Conservation (phyloP, 495 filamentous ascomycete species). For the Paragyromitra xinjiangensis region DNA sequence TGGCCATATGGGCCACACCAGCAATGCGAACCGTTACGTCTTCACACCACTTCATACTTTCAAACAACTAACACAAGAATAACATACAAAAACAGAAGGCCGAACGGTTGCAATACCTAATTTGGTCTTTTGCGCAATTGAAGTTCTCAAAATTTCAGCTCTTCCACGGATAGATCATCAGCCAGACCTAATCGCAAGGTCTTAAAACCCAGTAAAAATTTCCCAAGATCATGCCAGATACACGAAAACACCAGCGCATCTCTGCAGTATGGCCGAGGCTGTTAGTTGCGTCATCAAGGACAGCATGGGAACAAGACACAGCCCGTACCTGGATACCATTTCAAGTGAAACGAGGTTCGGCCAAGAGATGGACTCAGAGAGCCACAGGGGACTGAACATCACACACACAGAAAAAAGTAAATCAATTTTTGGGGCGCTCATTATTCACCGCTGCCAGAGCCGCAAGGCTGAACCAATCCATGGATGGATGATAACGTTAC, state of each 20-base stretch:
- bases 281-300: background rate
- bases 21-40: background rate
- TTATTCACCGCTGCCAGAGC: background rate
- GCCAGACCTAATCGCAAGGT: background rate
- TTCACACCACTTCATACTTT: conserved; percentile 20
- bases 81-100: background rate
- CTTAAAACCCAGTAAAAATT: background rate
- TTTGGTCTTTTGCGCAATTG: conserved; percentile 17
- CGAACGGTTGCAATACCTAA: conserved; percentile 17
- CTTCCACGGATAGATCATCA: background rate
- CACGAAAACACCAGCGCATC: conserved; percentile 15
- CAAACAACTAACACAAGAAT: conserved; percentile 10
- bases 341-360: conserved; percentile 4
- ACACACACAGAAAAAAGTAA: conserved; percentile 6
- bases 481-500: background rate
- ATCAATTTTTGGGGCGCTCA: background rate
- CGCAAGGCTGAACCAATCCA: background rate
- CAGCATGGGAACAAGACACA: background rate
- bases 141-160: background rate
- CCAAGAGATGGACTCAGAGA: background rate
- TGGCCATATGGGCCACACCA: conserved; percentile 1
- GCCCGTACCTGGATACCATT: conserved; percentile 16
- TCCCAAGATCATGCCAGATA: background rate
- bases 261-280: conserved; percentile 9
- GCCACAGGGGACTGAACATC: background rate